Evolutionary conservation across 1,139 yeast species (phyloP), one percentile per base, ranked within the genome.

Genomic region (Candida freyschussii): DNA sequence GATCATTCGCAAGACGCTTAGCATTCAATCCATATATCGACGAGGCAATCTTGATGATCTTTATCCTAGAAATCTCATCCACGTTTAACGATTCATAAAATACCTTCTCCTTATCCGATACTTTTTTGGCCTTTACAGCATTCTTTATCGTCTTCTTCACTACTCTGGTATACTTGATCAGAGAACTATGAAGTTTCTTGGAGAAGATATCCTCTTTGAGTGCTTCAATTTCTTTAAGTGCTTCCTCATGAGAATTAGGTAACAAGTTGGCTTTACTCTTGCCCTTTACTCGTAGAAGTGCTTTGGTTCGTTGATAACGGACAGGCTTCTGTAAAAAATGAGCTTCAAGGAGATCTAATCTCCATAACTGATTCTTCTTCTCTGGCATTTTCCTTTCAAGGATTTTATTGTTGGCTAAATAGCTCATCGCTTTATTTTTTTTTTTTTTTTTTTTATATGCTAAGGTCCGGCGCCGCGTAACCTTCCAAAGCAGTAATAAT

Each of bases 171-270:
- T 42, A 39, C 27, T 44, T 43, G 3, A 44, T 34, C 5, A 44
- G 16, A 0, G 48, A 40, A 17, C 44, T 37, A 17, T 48, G 46
- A 4, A 48, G 24, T 24, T 48, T 48, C 25, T 43, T 42, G 5
- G 32, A 35, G 18, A 48, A 48, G 4, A 46, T 33, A 14, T 44
- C 50, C 2, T 16, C 8, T 26, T 40, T 36, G 7, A 48, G 18
- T 1, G 37, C 27, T n/a, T 41, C 35, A 7, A 48, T 44, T 31
- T 42, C 45, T 14, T 30, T 17, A 6, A 40, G 22, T 2, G 45
- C 48, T 7, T 19, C 36, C 4, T 43, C 41, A 20, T 35, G 27
- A 9, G 29, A 17, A 8, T 22, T 32, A 10, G 41, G 41, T n/a
- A 40, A 13, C n/a, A 40, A 27, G 9, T 31, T 26, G 13, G 36